Evolutionary conservation across 352 stramenopile species (phyloP).

Genomic region (Phytophthora fragariae): DNA sequence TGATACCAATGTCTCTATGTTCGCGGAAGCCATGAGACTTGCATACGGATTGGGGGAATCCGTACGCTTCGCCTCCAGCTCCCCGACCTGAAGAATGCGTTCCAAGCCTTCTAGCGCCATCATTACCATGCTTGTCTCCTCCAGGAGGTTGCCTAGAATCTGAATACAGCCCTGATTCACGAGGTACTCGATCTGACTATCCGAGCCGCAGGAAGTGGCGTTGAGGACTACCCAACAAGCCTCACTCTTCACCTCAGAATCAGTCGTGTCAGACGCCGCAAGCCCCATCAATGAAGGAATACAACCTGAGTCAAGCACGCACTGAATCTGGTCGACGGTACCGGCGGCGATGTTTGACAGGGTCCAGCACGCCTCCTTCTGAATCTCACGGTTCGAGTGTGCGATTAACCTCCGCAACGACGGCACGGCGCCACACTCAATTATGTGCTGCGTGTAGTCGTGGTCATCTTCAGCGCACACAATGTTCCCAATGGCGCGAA

Average conservation of each 20-base stretch:
- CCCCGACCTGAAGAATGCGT: slow-evolving; percentile 96
- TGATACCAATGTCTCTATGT: slow-evolving; percentile 94
- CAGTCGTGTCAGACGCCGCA: slow-evolving; percentile 91
- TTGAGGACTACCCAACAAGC: slow-evolving; percentile 99
- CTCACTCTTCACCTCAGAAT: slow-evolving; percentile 97
- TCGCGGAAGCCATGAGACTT: slow-evolving; percentile 88
- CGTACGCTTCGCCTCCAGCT: slow-evolving; percentile 86
- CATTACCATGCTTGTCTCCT: slow-evolving; percentile 98
- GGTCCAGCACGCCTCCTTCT: slow-evolving; percentile 98
- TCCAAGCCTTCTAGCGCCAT: slow-evolving; percentile 98
- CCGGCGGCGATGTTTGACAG: slow-evolving; percentile 98
- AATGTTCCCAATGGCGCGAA: slow-evolving; percentile 99
- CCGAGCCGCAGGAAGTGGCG: slow-evolving; percentile 97
- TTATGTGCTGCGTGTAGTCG: slow-evolving; percentile 95
- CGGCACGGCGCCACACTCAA: slow-evolving; percentile 96
- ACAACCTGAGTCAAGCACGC: slow-evolving; percentile 96
- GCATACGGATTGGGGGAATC: slow-evolving; percentile 91
- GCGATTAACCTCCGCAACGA: slow-evolving; percentile 94
- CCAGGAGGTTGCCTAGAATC: slow-evolving; percentile 92
- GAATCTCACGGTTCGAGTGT: slow-evolving; percentile 97
- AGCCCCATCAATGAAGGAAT: slow-evolving; percentile 96
- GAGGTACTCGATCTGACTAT: slow-evolving; percentile 94
- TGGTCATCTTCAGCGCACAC: slow-evolving; percentile 97
- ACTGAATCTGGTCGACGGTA: slow-evolving; percentile 98
- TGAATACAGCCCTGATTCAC: slow-evolving; percentile 90